These are phyloP conservation scores for Boletus patriciae DNA, from an alignment of 768 basidiomycete species.

Conservation along the genomic window DNA sequence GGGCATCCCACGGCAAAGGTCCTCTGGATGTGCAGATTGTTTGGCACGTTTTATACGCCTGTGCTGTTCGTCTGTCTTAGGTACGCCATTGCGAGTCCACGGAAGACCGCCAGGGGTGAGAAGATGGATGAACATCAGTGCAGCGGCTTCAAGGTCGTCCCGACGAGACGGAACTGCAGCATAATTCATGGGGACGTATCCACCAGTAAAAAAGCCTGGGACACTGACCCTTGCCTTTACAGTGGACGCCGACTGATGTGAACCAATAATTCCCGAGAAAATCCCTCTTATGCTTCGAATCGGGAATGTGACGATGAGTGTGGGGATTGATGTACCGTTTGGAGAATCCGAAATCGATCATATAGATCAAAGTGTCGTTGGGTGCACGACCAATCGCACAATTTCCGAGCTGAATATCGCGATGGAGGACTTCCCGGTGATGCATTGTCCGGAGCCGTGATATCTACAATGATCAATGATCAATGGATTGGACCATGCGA, in stretches of 20 bases:
- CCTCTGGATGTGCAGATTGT: conserved; percentile 56
- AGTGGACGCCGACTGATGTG: conserved; percentile 75
- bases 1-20: conserved; percentile 68
- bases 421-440: conserved; percentile 66
- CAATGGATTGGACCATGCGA: conserved; percentile 5
- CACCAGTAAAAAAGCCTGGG: conserved; percentile 9
- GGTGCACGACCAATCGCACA: conserved; percentile 63
- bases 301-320: conserved; percentile 69
- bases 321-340: conserved; percentile 70
- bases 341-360: conserved; percentile 87
- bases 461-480: conserved; percentile 47
- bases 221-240: conserved; percentile 64
- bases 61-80: conserved; percentile 66
- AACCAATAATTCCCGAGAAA: conserved; percentile 89
- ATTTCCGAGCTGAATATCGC: conserved; percentile 80
- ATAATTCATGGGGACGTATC: conserved; percentile 23
- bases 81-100: conserved; percentile 82
- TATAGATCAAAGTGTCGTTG: conserved; percentile 61
- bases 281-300: conserved; percentile 64
- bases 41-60: conserved; percentile 65
- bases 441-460: conserved; percentile 76
- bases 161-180: conserved; percentile 69
- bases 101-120: conserved; percentile 72
- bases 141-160: conserved; percentile 76
- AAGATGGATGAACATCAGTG: conserved; percentile 78